Base-by-base conservation (phyloP, 2,329 filamentous ascomycete species). In the Cercospora sp. region DNA sequence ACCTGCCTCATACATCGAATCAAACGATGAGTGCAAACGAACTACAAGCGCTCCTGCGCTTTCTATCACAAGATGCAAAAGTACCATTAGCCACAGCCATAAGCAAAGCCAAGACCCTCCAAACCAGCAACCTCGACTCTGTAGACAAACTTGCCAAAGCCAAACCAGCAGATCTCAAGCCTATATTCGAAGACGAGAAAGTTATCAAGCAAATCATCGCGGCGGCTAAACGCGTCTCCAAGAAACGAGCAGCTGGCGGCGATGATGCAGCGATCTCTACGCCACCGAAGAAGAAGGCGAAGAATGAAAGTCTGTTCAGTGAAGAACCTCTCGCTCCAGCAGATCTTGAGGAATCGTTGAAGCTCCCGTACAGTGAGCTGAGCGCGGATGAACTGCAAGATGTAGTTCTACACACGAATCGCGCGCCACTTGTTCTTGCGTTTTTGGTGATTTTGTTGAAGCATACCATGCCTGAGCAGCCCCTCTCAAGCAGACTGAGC, bases 381-480 rank as follows among this genome's bases (percentile, higher is more conserved):
- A 84, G 89, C 58, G 89, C 91, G 73, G 84, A 87, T 1, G 80
- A 84, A 7, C 86, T 97, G 4, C 81, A 83, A 13, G 78, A 81
- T 1, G 86, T 87, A 0, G 81, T 83, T 0, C 73, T 97, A 1
- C 82, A 89, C 69, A 95, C 92, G 0, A 96, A 97, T 75, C 85
- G 93, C 45, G 93, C 93, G 2, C 93, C 93, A 1, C 81, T 97
- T 1, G 88, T 97, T 1, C 84, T 97, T 5, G 92, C 92, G 0
- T 96, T 96, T 79, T 89, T 90, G 0, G 86, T 93, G 13, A 87
- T 88, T 68, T 77, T 94, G 60, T 78, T 96, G 58, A 89, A 91
- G 57, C 89, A 90, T 76, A 96, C 92, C 0, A 94, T 94, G 90
- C 91, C 93, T 0, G 89, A 91, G 72, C 93, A 97, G 77, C 93